Conservation (phyloP, 1,284 basidiomycete genomes). For the Irpex sp. region DNA sequence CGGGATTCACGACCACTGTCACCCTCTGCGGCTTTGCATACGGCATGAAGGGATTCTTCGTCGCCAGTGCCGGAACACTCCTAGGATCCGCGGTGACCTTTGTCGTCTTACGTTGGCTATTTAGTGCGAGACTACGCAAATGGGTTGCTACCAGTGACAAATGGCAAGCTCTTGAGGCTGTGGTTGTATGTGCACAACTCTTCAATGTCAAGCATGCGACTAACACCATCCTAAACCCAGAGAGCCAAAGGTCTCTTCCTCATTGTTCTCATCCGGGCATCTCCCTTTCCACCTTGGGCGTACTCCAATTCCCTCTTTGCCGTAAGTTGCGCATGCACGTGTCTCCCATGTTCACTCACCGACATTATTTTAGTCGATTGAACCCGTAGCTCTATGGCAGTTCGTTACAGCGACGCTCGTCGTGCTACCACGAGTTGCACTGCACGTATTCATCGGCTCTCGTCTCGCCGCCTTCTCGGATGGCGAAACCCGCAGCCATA, state of each 20-base stretch:
- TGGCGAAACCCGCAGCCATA: constrained; percentile 63
- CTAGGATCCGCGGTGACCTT: constrained; percentile 66
- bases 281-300: constrained; percentile 79
- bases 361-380: constrained; percentile 49
- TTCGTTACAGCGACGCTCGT: constrained; percentile 69
- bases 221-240: constrained; percentile 28
- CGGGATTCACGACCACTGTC: constrained; percentile 63
- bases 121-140: constrained; percentile 44
- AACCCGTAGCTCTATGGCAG: constrained; percentile 67
- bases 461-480: constrained; percentile 71
- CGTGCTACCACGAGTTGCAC: constrained; percentile 62
- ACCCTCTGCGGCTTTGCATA: constrained; percentile 79
- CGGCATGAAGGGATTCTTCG: constrained; percentile 67
- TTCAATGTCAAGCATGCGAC: not conserved
- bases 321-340: constrained; percentile 37
- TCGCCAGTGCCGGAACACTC: constrained; percentile 57
- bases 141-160: constrained; percentile 63
- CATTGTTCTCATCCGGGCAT: constrained; percentile 75
- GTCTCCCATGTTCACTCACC: not conserved
- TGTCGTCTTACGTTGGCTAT: constrained; percentile 52
- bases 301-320: constrained; percentile 77
- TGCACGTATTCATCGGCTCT: constrained; percentile 76
- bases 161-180: constrained; percentile 72
- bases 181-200: constrained; percentile 51
- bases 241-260: constrained; percentile 66